phyloP scores from a whole-genome alignment of 1,284 basidiomycete species.

The Ustilago tritici region DNA sequence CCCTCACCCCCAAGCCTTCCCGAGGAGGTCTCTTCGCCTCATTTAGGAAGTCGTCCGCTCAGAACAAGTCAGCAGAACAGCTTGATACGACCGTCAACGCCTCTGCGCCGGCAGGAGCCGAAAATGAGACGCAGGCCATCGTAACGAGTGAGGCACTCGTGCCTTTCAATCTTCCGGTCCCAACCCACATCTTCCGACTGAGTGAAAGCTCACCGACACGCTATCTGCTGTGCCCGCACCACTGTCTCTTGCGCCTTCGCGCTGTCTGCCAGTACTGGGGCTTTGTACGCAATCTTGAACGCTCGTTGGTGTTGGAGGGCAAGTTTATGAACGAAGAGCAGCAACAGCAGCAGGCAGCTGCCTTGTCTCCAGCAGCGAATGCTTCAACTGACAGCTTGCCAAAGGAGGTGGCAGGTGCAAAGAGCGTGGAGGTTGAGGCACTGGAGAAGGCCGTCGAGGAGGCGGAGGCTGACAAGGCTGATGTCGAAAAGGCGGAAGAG shows the following conservation, averaged over 20 bases:
- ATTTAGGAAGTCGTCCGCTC: constrained; percentile 33
- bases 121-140: constrained; percentile 9
- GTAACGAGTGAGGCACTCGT: constrained; percentile 6
- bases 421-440: constrained; percentile 32
- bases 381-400: constrained; percentile 21
- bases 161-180: constrained; percentile 49
- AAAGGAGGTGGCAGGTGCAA: constrained; percentile 15
- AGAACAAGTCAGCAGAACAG: constrained; percentile 20
- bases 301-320: constrained; percentile 66
- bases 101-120: constrained; percentile 7
- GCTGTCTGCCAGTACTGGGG: constrained; percentile 67
- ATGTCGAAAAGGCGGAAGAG: constrained; percentile 9
- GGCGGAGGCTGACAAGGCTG: constrained; percentile 14
- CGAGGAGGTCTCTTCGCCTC: constrained; percentile 53
- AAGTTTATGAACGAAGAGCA: constrained; percentile 58
- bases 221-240: constrained; percentile 66
- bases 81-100: constrained; percentile 5
- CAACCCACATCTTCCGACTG: constrained; percentile 68
- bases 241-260: constrained; percentile 63
- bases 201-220: constrained; percentile 58
- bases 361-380: constrained; percentile 13
- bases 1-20: constrained; percentile 44
- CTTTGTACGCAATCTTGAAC: constrained; percentile 65
- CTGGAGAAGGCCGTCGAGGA: constrained; percentile 43
- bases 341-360: constrained; percentile 1